Percentiles rank a stretch among this genome's conserved stretches.
Conservation (phyloP, 1,284 basidiomycete species). For the Gomphus bonarii region DNA sequence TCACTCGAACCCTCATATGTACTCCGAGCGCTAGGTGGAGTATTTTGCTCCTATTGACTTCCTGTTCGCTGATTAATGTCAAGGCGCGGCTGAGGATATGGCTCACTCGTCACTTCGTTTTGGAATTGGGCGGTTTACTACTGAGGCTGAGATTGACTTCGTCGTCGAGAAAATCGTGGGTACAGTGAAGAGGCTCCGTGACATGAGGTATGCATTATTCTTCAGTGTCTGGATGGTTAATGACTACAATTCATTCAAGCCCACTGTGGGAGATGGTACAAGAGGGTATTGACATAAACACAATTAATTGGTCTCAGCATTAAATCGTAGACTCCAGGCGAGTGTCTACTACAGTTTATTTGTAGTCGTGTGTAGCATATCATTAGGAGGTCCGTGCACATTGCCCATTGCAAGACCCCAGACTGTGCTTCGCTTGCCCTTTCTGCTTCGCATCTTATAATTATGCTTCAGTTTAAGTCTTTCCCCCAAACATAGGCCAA, state of each 20-base stretch:
- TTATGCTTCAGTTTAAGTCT: too few relatives aligned
- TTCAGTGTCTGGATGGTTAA: not conserved
- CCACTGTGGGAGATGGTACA: slow-evolving; percentile 98
- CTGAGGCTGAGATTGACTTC: slow-evolving; percentile 94
- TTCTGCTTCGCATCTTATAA: not conserved
- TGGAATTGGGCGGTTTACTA: slow-evolving; percentile 97
- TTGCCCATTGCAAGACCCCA: not conserved
- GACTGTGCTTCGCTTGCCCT: not conserved
- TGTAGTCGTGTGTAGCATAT: not conserved
- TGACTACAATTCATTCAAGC: slow-evolving; percentile 27
- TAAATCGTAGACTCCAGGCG: slow-evolving; percentile 18
- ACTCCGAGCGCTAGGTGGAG: slow-evolving; percentile 80
- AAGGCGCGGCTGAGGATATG: slow-evolving; percentile 95
- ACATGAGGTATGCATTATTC: slow-evolving; percentile 40
- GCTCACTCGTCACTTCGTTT: slow-evolving; percentile 97
- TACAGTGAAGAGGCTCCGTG: slow-evolving; percentile 68
- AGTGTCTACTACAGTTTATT: not conserved
- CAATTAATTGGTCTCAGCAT: slow-evolving; percentile 83
- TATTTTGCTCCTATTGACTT: not conserved
- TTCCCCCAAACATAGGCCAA: too few relatives aligned
- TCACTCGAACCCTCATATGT: slow-evolving; percentile 99
- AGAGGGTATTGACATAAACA: slow-evolving; percentile 90
- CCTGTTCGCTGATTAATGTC: not conserved
- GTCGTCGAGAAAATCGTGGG: slow-evolving; percentile 84
- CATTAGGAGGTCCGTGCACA: not conserved